Conservation (phyloP, 176 grass and related monocot genomes). For the Echinochloa phyllopogon region DNA sequence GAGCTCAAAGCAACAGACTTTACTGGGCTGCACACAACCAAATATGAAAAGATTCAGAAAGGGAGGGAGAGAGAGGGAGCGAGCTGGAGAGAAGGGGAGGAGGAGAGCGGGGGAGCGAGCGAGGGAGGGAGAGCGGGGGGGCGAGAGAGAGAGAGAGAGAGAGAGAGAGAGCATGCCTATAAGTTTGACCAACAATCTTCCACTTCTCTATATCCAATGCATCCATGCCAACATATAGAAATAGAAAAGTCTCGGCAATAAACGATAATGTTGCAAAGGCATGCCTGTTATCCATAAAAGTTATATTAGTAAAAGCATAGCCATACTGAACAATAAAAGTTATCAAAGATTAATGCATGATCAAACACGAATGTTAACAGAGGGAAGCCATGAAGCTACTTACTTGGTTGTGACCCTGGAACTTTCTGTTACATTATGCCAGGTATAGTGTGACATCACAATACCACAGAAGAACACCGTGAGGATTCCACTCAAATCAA, state of each 20-base stretch:
- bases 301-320: conserved; percentile 4
- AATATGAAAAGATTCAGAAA: conserved; percentile 11
- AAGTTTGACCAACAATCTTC: conserved; percentile 69
- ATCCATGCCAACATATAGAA: conserved; percentile 97
- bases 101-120: too few species aligned
- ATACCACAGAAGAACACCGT: conserved; percentile 97
- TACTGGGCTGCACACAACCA: conserved; percentile 65
- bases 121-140: too few species aligned
- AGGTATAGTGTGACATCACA: conserved; percentile 96
- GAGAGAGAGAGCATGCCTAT: conserved; percentile 23
- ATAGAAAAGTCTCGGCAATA: conserved; percentile 86
- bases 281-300: conserved; percentile 56
- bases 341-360: conserved; percentile 27
- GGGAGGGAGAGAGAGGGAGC: accelerated
- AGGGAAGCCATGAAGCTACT: conserved; percentile 37
- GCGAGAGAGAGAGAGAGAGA: too few species aligned
- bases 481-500: conserved; percentile 92
- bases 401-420: conserved; percentile 97
- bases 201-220: conserved; percentile 97
- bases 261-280: conserved; percentile 92
- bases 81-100: neutral
- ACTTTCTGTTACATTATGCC: conserved; percentile 98
- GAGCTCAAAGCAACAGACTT: conserved; percentile 72
- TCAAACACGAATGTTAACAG: conserved; percentile 6
- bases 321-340: neutral